Base-by-base conservation (phyloP, 2,329 filamentous ascomycete species). In the Ophiostoma fasciatum region DNA sequence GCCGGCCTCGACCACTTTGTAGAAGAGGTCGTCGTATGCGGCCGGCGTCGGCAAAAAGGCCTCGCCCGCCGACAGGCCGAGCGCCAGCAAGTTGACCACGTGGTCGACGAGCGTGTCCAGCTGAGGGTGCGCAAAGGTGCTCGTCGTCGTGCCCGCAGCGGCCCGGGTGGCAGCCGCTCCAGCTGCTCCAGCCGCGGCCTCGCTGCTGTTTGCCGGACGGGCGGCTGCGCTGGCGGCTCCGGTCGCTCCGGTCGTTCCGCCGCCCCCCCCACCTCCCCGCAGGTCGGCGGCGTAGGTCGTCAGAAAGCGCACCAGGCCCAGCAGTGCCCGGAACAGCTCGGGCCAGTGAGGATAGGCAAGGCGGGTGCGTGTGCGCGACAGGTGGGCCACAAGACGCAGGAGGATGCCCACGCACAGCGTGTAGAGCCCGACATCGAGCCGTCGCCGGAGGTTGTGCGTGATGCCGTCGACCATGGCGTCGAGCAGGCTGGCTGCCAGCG, bases 21-120 rank as follows among this genome's bases (percentile, higher is more conserved):
- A 98, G 60, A 98, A 96, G 0, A 98, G 66, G 51, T 98, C 90
- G 49, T 98, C 90, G 56, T 96, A 96, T 2, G 83, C 78, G 14
- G 81, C 72, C 1, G 85, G 78, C 21, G 82, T 82, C 0, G 88
- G 90, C 7, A 98, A 67, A 57, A 98, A 96, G 3, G 81, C 77
- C 54, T 96, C 90, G 7, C 90, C 90, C 3, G 76, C 74, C 2
- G 82, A 90, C 7, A 98, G 66, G 3, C 83, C 82, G 27, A 94
- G 69, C 1, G 83, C 83, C 27, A 94, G 65, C 6, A 94, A 63
- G 50, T 90, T 85, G 35, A 90, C 78, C 2, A 94, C 70, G 23
- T 78, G 70, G 47, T 81, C 76, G 13, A 92, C 71, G 19, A 96
- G 67, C 10, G 70, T 72, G 29, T 78, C 68, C n/a, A 87, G 78